Base-by-base conservation (phyloP, 768 basidiomycete genomes). In the Gloeopeniophorella convolvens region DNA sequence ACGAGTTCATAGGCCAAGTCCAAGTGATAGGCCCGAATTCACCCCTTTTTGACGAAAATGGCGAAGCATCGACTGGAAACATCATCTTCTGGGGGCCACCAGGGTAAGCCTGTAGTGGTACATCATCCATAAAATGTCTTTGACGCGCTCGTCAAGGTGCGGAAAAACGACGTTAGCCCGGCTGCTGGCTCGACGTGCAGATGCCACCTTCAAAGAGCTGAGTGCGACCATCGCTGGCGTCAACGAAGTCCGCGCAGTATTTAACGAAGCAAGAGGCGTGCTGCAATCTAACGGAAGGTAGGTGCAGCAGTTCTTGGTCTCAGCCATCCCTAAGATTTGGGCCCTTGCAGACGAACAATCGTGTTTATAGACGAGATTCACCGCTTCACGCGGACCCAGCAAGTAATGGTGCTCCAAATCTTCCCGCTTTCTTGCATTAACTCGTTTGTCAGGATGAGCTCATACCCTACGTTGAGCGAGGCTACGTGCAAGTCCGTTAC, bases 281-380 rank as follows among this genome's bases (percentile, higher is more conserved):
- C 72, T 90, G 42, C 72, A 74, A 33, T 62, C 89, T 39, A 81
- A 81, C 0, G 85, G 85, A 56, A 76, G 78, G 84, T 78, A 53
- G 31, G 70, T 50, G 12, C 21, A 28, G 33, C 26, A 26, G 1
- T 18, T 32, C 11, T 45, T 15, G 32, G 16, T 30, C 18, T 39
- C 32, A 37, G 18, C 13, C 11, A 42, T n/a, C n/a, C 20, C 42
- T 8, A 28, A 62, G 21, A 42, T 11, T 36, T 60, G 33, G 30
- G 46, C 15, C 30, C 13, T n/a, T 30, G 4, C 52, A 88, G 85
- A 59, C 74, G 75, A 55, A 92, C 89, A 0, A 68, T 88, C 23
- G 60, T 92, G 12, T 92, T 91, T 65, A 65, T 91, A 48, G 90
- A 93, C 59, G 89, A 92, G 65, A 80, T 92, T 12, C 89, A 90